A percentile compares a stretch with the other conserved stretches of the same genome.
Evolutionary conservation across 140 eudicot genomes (phyloP).

Genomic region (Flaveria floridana): DNA sequence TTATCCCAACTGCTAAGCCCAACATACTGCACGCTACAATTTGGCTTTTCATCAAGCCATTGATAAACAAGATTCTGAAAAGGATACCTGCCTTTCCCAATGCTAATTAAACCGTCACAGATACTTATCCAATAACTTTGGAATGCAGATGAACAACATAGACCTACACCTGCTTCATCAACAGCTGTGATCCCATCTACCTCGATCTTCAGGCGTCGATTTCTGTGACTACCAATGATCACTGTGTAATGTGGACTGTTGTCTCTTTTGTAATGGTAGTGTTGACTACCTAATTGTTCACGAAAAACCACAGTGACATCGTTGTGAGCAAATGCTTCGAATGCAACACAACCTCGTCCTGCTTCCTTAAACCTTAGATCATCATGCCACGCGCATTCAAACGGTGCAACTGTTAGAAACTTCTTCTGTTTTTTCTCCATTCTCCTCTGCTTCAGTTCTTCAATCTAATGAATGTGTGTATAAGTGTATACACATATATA

Average conservation of each 20-base stretch:
- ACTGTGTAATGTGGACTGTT: constrained; percentile 89
- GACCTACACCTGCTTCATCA: constrained; percentile 78
- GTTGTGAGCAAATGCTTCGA: constrained; percentile 93
- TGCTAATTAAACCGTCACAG: constrained; percentile 86
- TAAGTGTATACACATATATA: constrained; percentile 2
- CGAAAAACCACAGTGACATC: constrained; percentile 93
- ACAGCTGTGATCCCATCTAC: constrained; percentile 87
- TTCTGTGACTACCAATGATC: constrained; percentile 88
- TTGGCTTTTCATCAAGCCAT: constrained; percentile 94
- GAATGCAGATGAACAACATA: constrained; percentile 78
- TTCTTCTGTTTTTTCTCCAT: constrained; percentile 72
- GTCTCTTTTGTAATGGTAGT: constrained; percentile 92
- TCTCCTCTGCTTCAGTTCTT: constrained; percentile 29
- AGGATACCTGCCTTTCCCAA: constrained; percentile 94
- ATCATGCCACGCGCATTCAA: constrained; percentile 93
- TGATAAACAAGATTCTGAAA: constrained; percentile 89
- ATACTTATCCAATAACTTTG: constrained; percentile 98
- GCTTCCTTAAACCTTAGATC: constrained; percentile 88
- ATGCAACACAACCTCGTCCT: constrained; percentile 96
- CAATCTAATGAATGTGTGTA: constrained; percentile 17
- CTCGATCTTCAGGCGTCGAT: constrained; percentile 75
- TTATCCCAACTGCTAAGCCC: constrained; percentile 99
- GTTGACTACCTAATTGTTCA: constrained; percentile 89
- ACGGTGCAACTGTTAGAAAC: constrained; percentile 91
- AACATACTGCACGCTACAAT: constrained; percentile 81